Base-by-base conservation (phyloP, 2,329 filamentous ascomycete genomes). In the Colletotrichum sp. region DNA sequence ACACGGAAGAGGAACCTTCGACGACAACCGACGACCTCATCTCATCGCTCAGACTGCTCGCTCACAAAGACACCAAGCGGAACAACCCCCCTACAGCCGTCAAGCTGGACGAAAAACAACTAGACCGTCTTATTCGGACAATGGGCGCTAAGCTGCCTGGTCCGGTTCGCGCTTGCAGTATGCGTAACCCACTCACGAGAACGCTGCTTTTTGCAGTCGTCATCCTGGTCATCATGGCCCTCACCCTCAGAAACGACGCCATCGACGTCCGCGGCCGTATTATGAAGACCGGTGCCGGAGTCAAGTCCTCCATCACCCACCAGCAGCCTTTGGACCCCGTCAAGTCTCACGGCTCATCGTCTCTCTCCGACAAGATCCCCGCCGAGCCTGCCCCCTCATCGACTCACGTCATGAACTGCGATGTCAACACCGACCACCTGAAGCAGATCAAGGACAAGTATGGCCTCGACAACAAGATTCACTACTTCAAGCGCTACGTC, bases 401-500 rank as follows among this genome's bases (percentile, higher is more conserved):
- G 9, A 79, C 75, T 12, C 82, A 85, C 71, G 78, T 83, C 24
- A 88, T 90, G 86, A 85, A 89, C 79, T 92, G 90, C 82, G 84
- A 85, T 77, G 82, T 89, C 73, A 87, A 92, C 80, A 83, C 84
- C 57, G 84, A 85, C 15, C 86, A 88, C 69, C 85, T 92, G 72
- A 82, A 83, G 65, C 81, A 84, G 7, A 80, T 91, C 72, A 86
- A 88, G 78, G 79, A 87, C 30, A 87, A 85, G 77, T 89, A 89
- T 79, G 82, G 84, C 12, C 84, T 92, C 15, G 84, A 86, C 28
- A 86, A 89, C 55, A 85, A 85, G 52, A 89, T 92, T 78, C 88
- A 92, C 78, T 92, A 92, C 83, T 85, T 88, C 74, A 90, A 90
- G 82, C 87, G 90, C 71, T 90, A 91, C 79, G 83, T 92, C 28